These are phyloP conservation scores for Carex arenaria DNA, from an alignment of 202 grass and related monocot species.

Conservation along the genomic window DNA sequence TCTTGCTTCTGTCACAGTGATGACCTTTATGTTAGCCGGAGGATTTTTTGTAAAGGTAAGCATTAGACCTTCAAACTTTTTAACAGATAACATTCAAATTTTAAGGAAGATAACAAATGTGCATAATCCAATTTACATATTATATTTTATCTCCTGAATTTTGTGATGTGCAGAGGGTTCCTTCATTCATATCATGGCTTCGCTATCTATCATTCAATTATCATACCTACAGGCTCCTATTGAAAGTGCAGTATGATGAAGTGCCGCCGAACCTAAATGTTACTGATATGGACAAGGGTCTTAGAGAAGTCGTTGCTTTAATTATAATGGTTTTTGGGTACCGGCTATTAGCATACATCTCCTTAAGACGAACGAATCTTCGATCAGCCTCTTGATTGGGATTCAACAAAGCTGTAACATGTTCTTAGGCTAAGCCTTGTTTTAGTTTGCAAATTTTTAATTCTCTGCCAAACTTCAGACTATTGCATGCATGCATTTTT, in stretches of 20 bases:
- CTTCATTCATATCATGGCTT: constrained; percentile 91
- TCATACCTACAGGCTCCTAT: constrained; percentile 84
- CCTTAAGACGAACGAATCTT: constrained; percentile 55
- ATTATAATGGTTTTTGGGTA: constrained; percentile 81
- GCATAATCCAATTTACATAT: background rate
- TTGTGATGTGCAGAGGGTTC: constrained; percentile 69
- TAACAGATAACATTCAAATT: background rate
- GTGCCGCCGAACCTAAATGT: constrained; percentile 50
- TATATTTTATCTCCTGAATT: background rate
- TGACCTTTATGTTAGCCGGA: constrained; percentile 99
- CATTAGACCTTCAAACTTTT: background rate
- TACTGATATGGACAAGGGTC: constrained; percentile 46
- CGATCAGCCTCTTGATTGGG: constrained; percentile 20
- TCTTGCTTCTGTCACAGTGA: constrained; percentile 95
- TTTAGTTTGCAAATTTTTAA: background rate
- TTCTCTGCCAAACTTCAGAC: background rate
- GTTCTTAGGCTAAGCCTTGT: constrained; percentile 19
- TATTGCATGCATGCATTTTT: background rate
- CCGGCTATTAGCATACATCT: constrained; percentile 75
- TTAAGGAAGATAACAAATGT: background rate
- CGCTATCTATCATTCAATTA: constrained; percentile 98
- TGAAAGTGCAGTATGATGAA: constrained; percentile 74
- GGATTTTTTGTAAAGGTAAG: constrained; percentile 98
- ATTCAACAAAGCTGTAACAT: constrained; percentile 56
- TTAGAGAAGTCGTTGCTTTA: constrained; percentile 55